Base-by-base conservation (phyloP, 2,329 filamentous ascomycete species). In the Hymenoscyphus linearis region DNA sequence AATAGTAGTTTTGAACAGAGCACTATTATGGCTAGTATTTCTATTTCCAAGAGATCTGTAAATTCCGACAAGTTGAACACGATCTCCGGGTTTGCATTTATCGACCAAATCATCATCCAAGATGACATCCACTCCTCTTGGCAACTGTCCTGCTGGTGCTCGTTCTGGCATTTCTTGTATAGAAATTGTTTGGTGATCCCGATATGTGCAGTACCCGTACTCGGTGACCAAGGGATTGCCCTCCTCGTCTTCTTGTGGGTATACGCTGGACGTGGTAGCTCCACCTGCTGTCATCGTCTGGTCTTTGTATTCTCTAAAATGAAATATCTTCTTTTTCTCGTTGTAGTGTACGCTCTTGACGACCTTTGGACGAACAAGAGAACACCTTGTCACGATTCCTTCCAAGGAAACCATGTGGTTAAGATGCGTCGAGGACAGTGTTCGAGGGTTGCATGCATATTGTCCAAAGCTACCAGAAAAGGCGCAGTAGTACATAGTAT, bases 81-180 rank as follows among this genome's bases (percentile, higher is more conserved):
- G 85, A 76, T 99, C 95, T 56, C 95, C 95, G 10, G 95, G 95
- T 77, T 99, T 99, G 63, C 95, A 91, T 62, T 85, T 87, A 74
- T 99, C 95, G 16, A 98, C 95, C 58, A 99, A 81, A 73, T 99
- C 95, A 74, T 99, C 95, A 73, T 99, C 95, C 66, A 99, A 80
- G 68, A 99, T 93, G 14, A 98, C 93, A 76, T 99, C 95, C 18
- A 99, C 95, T 60, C 93, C 92, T 59, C 95, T 88, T 62, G 95
- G 95, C 66, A 99, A 83, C 79, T 98, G 95, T 58, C 95, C 95
- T 62, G 95, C 93, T 59, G 95, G 95, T 2, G 95, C 95, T 69
- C 93, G 83, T 76, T 99, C 95, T 0, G 95, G 95, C 95, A 99
- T 99, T 79, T 99, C 95, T 77, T 99, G 95, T 67, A 99, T 97